A percentile compares a stretch with the other conserved stretches of the same genome.
Conservation (phyloP, 495 filamentous ascomycete species). For the Physcia stellaris region DNA sequence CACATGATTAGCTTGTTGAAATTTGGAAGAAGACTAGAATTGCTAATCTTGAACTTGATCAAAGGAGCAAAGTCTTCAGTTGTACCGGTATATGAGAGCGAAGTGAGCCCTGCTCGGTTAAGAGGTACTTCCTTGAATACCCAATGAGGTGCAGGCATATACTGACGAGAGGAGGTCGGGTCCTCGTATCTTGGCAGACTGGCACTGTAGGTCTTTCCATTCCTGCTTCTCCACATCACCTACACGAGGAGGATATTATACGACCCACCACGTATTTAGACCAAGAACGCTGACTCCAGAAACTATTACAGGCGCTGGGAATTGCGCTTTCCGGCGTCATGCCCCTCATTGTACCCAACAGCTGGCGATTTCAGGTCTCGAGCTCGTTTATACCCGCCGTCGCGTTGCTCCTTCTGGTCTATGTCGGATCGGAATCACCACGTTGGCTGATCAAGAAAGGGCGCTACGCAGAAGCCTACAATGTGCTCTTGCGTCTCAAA, state of each 20-base stretch:
- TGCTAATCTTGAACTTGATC: too few relatives aligned
- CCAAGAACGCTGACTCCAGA: too few relatives aligned
- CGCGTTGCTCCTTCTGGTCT: conserved; percentile 8
- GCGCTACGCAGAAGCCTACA: conserved; percentile 8
- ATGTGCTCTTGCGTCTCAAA: conserved; percentile 6
- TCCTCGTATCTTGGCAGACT: conserved; percentile 5
- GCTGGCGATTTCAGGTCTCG: conserved; percentile 8
- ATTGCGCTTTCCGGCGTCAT: conserved; percentile 7
- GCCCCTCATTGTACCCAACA: not conserved
- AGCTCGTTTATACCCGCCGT: conserved; percentile 11
- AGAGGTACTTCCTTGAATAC: conserved; percentile 7
- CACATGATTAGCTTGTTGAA: too few relatives aligned
- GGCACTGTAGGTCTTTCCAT: too few relatives aligned
- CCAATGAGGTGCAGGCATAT: not conserved
- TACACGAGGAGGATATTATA: too few relatives aligned
- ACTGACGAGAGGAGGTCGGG: not conserved
- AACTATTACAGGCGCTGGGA: too few relatives aligned
- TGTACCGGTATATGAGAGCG: conserved; percentile 4
- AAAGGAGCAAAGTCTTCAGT: conserved; percentile 13
- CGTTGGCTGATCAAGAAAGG: conserved; percentile 11
- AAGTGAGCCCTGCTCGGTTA: conserved; percentile 10
- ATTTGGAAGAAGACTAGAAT: too few relatives aligned
- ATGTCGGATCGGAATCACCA: conserved; percentile 9
- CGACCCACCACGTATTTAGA: too few relatives aligned
- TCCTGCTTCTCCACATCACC: too few relatives aligned